Base-by-base conservation (phyloP, 495 filamentous ascomycete genomes). In the Talaromyces trachyspermus region DNA sequence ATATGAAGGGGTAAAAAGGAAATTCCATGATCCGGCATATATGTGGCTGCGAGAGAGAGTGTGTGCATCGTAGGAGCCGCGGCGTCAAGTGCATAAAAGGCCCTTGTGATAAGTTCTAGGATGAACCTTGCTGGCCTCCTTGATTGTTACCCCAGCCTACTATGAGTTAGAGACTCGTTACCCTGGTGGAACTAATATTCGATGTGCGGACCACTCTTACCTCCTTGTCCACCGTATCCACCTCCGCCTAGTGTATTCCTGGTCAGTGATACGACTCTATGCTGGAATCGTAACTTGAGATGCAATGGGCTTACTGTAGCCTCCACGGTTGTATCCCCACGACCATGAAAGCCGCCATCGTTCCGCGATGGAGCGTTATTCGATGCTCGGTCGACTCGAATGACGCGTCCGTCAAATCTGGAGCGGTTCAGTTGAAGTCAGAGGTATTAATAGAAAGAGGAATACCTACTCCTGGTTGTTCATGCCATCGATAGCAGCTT, bases 361-460 rank as follows among this genome's bases (percentile, higher is more conserved):
- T 51, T 43, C 30, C 60, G 55, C 42, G 42, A 53, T 29, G 76
- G 68, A 35, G 77, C 74, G 55, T 83, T 82, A 64, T 97, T 89
- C 37, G 88, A 90, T 42, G 92, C 94, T 63, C 87, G 95, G 71
- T 96, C 92, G 39, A 99, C 92, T 49, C 94, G 90, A 58, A 99
- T 96, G 46, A 77, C 78, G 48, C 92, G 90, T 39, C 92, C 92
- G 69, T 99, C 92, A 59, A 99, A 97, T 58, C 92, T 98, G 56
- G 5, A 56, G 37, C 50, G 44, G 14, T 30, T 47, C 40, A 37
- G 20, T 43, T 51, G 15, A 52, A 48, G n/a, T n/a, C n/a, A n/a
- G n/a, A n/a, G n/a, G n/a, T n/a, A n/a, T n/a, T n/a, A n/a, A n/a
- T n/a, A n/a, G n/a, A n/a, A n/a, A n/a, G n/a, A n/a, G n/a, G n/a